A percentile compares a stretch with the other conserved stretches of the same genome.
Conservation (phyloP, 1,139 yeast species). For the Wickerhamomyces sp. region DNA sequence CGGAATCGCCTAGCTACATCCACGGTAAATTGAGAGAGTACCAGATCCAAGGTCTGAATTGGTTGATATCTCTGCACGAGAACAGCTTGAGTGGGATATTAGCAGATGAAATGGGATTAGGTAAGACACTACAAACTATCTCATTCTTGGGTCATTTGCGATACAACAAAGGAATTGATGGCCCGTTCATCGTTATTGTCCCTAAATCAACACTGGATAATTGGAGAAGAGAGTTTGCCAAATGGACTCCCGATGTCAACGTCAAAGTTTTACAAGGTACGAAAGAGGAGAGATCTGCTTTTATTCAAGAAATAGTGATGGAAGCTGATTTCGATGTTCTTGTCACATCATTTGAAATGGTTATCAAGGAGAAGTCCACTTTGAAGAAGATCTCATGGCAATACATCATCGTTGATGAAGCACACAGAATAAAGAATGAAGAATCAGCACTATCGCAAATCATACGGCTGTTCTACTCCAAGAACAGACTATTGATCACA, state of each 20-base stretch:
- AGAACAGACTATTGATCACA: conserved; percentile 80
- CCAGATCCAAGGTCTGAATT: conserved; percentile 86
- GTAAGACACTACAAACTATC: conserved; percentile 91
- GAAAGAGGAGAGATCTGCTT: conserved; percentile 64
- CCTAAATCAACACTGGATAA: conserved; percentile 95
- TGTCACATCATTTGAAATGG: conserved; percentile 90
- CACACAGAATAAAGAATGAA: conserved; percentile 94
- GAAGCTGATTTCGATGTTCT: conserved; percentile 82
- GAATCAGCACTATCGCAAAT: conserved; percentile 87
- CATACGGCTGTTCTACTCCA: conserved; percentile 78
- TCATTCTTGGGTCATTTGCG: conserved; percentile 85
- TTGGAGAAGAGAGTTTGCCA: conserved; percentile 90
- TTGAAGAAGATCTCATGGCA: conserved; percentile 88
- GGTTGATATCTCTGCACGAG: conserved; percentile 80
- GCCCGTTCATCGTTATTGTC: conserved; percentile 88
- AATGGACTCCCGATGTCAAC: conserved; percentile 96
- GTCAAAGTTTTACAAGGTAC: conserved; percentile 83
- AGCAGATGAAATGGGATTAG: conserved; percentile 98
- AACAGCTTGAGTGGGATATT: conserved; percentile 83
- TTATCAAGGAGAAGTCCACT: conserved; percentile 76
- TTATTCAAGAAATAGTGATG: conserved; percentile 56
- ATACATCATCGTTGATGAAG: conserved; percentile 91
- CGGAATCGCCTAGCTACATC: conserved; percentile 73
- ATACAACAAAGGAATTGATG: conserved; percentile 70
- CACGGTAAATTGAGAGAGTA: conserved; percentile 74